Evolutionary conservation across 441 rosid species (phyloP), one percentile per base, ranked within the genome.

Genomic region (Adansonia grandidieri): DNA sequence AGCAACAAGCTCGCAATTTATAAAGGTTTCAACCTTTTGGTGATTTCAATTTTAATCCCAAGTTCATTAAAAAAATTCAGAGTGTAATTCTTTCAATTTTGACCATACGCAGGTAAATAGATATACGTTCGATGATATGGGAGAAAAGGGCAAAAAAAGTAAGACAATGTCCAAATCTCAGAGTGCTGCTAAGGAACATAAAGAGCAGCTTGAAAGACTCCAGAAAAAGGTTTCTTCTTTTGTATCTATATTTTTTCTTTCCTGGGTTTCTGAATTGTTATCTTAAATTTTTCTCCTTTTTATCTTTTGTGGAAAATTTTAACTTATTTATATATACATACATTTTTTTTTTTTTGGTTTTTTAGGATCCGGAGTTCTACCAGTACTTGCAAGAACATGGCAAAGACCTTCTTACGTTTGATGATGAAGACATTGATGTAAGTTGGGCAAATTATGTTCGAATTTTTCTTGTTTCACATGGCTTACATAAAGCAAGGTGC

Each of bases 281-380:
- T 56, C 28, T 45, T 42, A 17, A 37, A 42, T 77, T 68, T 2
- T 32, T 32, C 2, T 9, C n/a, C 22, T 14, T 58, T 50, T 17
- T 7, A 28, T n/a, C 28, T 56, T 56, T 10, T 37, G 3, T 10
- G 42, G 42, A 37, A 37, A 37, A 0, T 37, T 37, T 6, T 37
- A 37, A 37, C 42, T 37, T 51, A 1, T 51, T 9, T 61, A 60
- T 22, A 61, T 24, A 13, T 51, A 51, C 42, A 37, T 37, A 5
- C 42, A 13, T 5, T 5, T 56, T 40, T 22, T 56, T 32, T 32
- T 37, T 37, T 37, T 54, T 79, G 74, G 67, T 15, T 77, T 60
- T 80, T 79, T 88, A 96, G 99, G 94, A 96, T 73, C 92, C 97
- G 9, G 98, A 96, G 57, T 96, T 96, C 86, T 94, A 66, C 69